Evolutionary conservation across 2,329 filamentous ascomycete genomes (phyloP).

Genomic region (Scedosporium aurantiacum): DNA sequence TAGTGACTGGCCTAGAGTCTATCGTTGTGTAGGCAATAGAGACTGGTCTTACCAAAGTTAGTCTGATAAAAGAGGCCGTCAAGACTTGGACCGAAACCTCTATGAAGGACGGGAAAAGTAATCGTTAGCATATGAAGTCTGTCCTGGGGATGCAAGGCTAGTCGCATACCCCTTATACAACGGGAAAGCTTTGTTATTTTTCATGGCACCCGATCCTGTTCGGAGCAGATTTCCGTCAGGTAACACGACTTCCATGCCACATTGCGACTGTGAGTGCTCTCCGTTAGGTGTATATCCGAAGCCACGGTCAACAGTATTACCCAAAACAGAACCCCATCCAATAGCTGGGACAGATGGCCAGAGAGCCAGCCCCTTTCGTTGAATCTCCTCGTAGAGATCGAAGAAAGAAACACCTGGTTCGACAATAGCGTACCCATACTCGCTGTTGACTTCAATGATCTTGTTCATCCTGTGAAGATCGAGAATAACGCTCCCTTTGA

Average conservation of each 20-base stretch:
- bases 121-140: neutral
- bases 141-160: neutral
- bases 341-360: conserved; percentile 34
- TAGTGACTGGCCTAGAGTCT: neutral
- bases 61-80: conserved; percentile 11
- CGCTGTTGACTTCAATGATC: conserved; percentile 29
- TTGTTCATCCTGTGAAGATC: conserved; percentile 31
- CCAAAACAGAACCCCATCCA: conserved; percentile 11
- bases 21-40: neutral
- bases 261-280: conserved; percentile 28
- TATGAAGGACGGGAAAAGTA: neutral
- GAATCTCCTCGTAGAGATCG: conserved; percentile 23
- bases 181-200: conserved; percentile 10
- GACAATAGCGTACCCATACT: conserved; percentile 31
- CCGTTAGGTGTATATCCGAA: conserved; percentile 17
- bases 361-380: conserved; percentile 23
- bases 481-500: conserved; percentile 26
- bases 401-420: conserved; percentile 34
- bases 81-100: conserved; percentile 11
- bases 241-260: conserved; percentile 30
- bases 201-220: conserved; percentile 28
- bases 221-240: conserved; percentile 25
- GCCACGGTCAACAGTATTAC: conserved; percentile 21
- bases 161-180: conserved; percentile 4
- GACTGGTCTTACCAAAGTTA: conserved; percentile 1